Percentiles rank a stretch among this genome's conserved stretches.
These are phyloP conservation scores for Piromyces sp. DNA, from an alignment of 192 early-diverging fungal species.

Conservation along the genomic window DNA sequence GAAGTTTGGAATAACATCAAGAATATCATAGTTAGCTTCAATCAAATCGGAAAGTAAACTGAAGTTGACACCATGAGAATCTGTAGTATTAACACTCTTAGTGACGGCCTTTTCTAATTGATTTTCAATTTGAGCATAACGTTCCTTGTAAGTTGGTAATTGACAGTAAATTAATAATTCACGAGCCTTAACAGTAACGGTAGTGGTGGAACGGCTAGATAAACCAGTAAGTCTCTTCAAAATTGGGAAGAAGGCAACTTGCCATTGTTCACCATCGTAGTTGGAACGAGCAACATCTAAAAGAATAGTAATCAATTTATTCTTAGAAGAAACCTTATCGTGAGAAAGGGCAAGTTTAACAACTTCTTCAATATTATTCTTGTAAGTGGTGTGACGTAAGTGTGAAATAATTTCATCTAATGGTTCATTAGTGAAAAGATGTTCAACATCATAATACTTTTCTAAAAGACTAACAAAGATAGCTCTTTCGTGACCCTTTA, in stretches of 20 bases:
- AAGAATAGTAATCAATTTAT: conserved; percentile 54
- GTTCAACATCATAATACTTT: conserved; percentile 70
- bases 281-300: conserved; percentile 64
- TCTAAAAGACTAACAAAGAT: conserved; percentile 60
- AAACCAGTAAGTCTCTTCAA: conserved; percentile 66
- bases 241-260: conserved; percentile 55
- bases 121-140: conserved; percentile 62
- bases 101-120: conserved; percentile 55
- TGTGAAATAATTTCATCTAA: conserved; percentile 73
- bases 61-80: conserved; percentile 10
- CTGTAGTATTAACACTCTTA: conserved; percentile 57
- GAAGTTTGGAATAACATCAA: conserved; percentile 85
- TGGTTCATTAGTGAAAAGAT: conserved; percentile 49
- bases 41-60: conserved; percentile 33
- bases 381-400: conserved; percentile 63
- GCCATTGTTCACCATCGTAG: conserved; percentile 11
- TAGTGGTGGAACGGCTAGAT: conserved; percentile 51
- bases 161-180: conserved; percentile 87
- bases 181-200: conserved; percentile 85
- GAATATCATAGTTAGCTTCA: conserved; percentile 83
- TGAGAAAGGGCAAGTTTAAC: conserved; percentile 58
- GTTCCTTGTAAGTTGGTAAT: conserved; percentile 78
- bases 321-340: conserved; percentile 61
- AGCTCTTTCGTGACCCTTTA: conserved; percentile 54
- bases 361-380: conserved; percentile 57